phyloP scores from a whole-genome alignment of 495 filamentous ascomycete genomes.

The Penicillium paradoxum region DNA sequence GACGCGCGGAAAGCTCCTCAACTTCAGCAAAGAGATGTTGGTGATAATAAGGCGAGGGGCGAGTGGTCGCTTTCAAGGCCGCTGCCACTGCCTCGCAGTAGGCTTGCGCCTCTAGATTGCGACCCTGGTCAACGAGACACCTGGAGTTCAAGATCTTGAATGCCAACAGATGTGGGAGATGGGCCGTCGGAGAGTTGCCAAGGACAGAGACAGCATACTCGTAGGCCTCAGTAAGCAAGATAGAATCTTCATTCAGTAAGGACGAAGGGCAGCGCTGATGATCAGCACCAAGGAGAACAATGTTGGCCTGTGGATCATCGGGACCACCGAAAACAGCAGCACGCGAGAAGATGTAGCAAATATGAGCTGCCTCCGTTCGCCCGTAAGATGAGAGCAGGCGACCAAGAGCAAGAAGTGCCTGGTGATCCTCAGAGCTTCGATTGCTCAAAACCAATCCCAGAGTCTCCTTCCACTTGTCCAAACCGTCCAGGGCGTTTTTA shows the following conservation, averaged over 20 bases:
- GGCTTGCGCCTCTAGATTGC: slow-evolving; percentile 73
- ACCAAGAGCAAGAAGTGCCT: slow-evolving; percentile 73
- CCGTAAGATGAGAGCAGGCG: slow-evolving; percentile 82
- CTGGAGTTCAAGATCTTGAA: slow-evolving; percentile 88
- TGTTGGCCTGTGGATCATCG: slow-evolving; percentile 73
- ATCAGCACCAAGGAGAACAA: slow-evolving; percentile 80
- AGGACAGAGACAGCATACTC: slow-evolving; percentile 76
- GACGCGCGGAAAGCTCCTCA: slow-evolving; percentile 75
- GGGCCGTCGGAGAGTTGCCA: slow-evolving; percentile 48
- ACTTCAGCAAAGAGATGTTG: slow-evolving; percentile 63
- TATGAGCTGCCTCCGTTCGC: slow-evolving; percentile 83
- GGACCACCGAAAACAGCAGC: slow-evolving; percentile 68
- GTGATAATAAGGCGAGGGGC: slow-evolving; percentile 79
- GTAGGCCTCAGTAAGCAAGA: slow-evolving; percentile 87
- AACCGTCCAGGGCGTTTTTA: slow-evolving; percentile 72
- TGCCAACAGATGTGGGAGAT: slow-evolving; percentile 76
- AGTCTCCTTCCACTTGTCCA: slow-evolving; percentile 93
- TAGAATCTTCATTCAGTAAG: slow-evolving; percentile 73
- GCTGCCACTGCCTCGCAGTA: slow-evolving; percentile 84
- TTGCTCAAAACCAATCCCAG: slow-evolving; percentile 81
- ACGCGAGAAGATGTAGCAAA: slow-evolving; percentile 67
- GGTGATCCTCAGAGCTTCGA: slow-evolving; percentile 70
- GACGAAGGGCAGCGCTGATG: slow-evolving; percentile 61
- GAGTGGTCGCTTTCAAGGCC: slow-evolving; percentile 77
- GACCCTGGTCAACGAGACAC: slow-evolving; percentile 76